Percentiles rank a stretch among this genome's conserved stretches.
Conservation (phyloP, 352 stramenopile genomes). For the Globisporangium cederbergense region DNA sequence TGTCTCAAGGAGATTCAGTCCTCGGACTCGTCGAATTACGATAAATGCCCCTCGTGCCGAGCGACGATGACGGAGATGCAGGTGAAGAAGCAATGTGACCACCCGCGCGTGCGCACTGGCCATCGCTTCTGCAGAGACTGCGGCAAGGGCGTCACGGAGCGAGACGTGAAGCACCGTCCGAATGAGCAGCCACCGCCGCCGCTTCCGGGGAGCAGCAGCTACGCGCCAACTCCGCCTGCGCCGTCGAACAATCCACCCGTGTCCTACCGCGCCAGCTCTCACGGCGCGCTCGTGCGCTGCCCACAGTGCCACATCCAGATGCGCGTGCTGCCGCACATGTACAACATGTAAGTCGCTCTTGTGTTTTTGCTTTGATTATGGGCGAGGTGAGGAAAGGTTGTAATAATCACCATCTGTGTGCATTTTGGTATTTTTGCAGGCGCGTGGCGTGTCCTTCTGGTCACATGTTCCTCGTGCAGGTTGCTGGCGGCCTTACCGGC, state of each 20-base stretch:
- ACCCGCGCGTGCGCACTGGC: conserved; percentile 72
- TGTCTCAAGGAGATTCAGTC: conserved; percentile 82
- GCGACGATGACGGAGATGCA: conserved; percentile 76
- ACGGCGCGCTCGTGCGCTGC: conserved; percentile 81
- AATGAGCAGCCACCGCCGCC: conserved; percentile 28
- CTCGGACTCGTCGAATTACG: conserved; percentile 76
- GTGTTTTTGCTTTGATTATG: background rate
- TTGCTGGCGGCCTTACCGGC: conserved; percentile 39
- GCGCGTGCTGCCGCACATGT: conserved; percentile 85
- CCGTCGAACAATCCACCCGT: conserved; percentile 23
- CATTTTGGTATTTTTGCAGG: conserved; percentile 24
- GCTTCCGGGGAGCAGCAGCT: background rate
- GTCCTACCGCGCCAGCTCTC: conserved; percentile 76
- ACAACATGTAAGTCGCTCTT: conserved; percentile 73
- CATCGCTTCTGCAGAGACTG: conserved; percentile 83
- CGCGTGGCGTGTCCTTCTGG: conserved; percentile 77
- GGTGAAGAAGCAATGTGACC: conserved; percentile 81
- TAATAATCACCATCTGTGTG: conserved; percentile 10
- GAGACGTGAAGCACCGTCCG: conserved; percentile 60
- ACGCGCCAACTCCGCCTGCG: conserved; percentile 1
- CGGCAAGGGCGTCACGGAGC: conserved; percentile 46
- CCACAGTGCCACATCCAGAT: conserved; percentile 87
- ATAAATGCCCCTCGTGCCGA: conserved; percentile 82
- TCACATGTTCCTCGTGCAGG: conserved; percentile 86
- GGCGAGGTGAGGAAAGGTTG: background rate